Conservation (phyloP, 805 yeast genomes). For the Starmerella sp. region DNA sequence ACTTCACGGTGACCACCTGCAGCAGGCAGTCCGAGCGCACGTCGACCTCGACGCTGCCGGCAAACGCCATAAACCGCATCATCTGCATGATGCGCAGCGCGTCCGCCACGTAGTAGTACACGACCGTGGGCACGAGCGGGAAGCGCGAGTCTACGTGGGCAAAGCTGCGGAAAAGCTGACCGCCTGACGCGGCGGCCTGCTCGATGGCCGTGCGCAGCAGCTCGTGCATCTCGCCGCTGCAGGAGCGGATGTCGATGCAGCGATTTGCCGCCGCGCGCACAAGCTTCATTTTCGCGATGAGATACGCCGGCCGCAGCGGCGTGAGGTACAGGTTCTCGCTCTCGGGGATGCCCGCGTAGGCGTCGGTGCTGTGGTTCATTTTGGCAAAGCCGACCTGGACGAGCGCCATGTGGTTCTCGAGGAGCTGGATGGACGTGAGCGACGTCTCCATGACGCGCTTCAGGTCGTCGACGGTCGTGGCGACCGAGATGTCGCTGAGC, state of each 20-base stretch:
- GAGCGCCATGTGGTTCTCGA: conserved; percentile 2
- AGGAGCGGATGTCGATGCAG: conserved; percentile 3
- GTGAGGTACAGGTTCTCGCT: conserved; percentile 5
- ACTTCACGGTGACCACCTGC: conserved; percentile 21
- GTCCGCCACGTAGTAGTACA: conserved; percentile 14
- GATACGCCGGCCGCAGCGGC: conserved; percentile 8
- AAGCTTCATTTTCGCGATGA: conserved; percentile 9
- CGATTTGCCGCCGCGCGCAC: conserved; percentile 8
- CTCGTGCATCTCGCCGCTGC: not conserved
- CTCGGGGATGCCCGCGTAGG: not conserved
- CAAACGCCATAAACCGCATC: conserved; percentile 20
- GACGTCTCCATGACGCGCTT: conserved; percentile 1
- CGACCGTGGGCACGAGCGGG: conserved; percentile 12
- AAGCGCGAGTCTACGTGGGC: conserved; percentile 6
- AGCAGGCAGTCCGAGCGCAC: conserved; percentile 24
- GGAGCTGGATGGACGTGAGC: conserved; percentile 1
- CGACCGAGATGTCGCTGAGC: not conserved
- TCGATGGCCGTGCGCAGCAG: conserved; percentile 1
- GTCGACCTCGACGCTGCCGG: conserved; percentile 21
- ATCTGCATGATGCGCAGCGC: conserved; percentile 15
- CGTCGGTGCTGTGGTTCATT: not conserved
- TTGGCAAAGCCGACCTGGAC: conserved; percentile 6
- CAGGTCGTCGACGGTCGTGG: conserved; percentile 7
- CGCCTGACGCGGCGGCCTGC: conserved; percentile 9
- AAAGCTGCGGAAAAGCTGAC: conserved; percentile 15